These are phyloP conservation scores for Rhizopus arrhizus DNA, from an alignment of 371 early-diverging fungal genomes.

Conservation along the genomic window DNA sequence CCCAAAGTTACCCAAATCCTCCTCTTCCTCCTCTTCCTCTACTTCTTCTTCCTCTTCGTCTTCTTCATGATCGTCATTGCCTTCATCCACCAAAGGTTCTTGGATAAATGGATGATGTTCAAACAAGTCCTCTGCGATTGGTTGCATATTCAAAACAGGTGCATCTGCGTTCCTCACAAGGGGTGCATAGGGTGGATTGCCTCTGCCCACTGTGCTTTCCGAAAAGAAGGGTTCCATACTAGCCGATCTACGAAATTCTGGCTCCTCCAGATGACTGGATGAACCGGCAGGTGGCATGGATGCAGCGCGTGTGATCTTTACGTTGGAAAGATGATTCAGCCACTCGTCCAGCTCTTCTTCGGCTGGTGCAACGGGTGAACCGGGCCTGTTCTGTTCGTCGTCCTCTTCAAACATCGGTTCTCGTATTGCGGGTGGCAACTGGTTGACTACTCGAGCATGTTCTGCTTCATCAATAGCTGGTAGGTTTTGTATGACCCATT, in stretches of 20 bases:
- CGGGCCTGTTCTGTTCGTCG: background rate
- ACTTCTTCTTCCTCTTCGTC: constrained; percentile 27
- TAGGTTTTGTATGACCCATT: constrained; percentile 85
- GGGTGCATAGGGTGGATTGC: constrained; percentile 22
- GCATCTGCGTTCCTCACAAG: constrained; percentile 25
- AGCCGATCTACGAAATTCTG: constrained; percentile 9
- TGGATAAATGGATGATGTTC: background rate
- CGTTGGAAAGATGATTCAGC: constrained; percentile 3
- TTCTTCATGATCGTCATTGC: constrained; percentile 6
- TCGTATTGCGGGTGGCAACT: constrained; percentile 9
- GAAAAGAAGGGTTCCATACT: constrained; percentile 17
- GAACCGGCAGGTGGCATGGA: constrained; percentile 19
- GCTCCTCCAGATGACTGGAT: background rate
- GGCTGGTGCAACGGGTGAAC: background rate
- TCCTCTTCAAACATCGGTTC: constrained; percentile 9
- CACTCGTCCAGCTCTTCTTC: constrained; percentile 2
- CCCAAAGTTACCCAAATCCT: constrained; percentile 55
- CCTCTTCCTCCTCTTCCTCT: constrained; percentile 37
- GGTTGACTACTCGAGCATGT: constrained; percentile 1
- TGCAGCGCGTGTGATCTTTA: constrained; percentile 7
- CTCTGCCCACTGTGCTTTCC: constrained; percentile 1
- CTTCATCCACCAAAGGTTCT: background rate
- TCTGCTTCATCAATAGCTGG: constrained; percentile 43
- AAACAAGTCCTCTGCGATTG: constrained; percentile 18
- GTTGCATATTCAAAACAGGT: constrained; percentile 5